These are phyloP conservation scores for Trypanosoma conorhini DNA, from an alignment of 208 protist genomes.

Conservation along the genomic window DNA sequence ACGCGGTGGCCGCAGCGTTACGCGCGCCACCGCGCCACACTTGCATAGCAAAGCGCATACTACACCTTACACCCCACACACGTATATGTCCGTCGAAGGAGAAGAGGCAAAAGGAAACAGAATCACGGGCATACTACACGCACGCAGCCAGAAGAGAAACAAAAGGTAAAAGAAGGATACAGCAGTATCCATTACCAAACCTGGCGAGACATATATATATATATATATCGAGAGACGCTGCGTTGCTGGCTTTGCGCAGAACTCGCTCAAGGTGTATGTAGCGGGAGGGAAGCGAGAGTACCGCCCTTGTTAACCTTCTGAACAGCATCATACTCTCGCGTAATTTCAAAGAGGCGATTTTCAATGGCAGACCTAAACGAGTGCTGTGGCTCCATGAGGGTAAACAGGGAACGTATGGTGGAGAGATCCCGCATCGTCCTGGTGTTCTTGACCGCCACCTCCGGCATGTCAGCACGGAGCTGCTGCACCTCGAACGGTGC, in stretches of 20 bases:
- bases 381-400: slow-evolving; percentile 83
- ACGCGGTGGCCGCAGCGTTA: slow-evolving; percentile 12
- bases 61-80: not conserved
- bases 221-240: slow-evolving; percentile 1
- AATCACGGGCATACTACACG: not conserved
- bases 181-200: not conserved
- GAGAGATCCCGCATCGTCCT: slow-evolving; percentile 76
- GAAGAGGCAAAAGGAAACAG: slow-evolving; percentile 25
- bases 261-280: slow-evolving; percentile 1
- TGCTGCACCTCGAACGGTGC: slow-evolving; percentile 91
- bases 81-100: slow-evolving; percentile 12
- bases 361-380: slow-evolving; percentile 67
- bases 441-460: slow-evolving; percentile 69
- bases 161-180: not conserved
- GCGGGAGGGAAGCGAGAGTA: not conserved
- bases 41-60: slow-evolving; percentile 23
- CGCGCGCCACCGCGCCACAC: slow-evolving; percentile 6
- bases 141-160: not conserved
- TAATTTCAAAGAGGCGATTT: slow-evolving; percentile 64
- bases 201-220: not conserved
- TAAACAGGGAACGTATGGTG: slow-evolving; percentile 80
- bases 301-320: not conserved
- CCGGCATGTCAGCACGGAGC: slow-evolving; percentile 82
- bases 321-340: slow-evolving; percentile 54
- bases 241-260: not conserved